phyloP scores from a whole-genome alignment of 116 monocot genomes.

The Phalaenopsis hybrid region DNA sequence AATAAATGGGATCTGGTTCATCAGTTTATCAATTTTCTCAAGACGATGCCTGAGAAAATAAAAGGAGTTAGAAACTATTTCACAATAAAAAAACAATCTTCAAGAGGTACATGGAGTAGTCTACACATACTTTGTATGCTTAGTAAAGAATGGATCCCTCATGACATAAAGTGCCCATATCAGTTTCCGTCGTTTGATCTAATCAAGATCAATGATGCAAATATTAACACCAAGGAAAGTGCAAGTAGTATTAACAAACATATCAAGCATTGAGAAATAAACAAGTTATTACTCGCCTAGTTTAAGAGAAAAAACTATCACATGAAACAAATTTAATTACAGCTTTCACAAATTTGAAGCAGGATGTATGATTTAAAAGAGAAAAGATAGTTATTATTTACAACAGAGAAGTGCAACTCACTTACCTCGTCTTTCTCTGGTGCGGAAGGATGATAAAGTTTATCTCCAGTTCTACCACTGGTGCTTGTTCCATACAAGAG shows the following conservation, averaged over 20 bases:
- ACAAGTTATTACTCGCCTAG: neutral
- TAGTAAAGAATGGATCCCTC: slow-evolving; percentile 87
- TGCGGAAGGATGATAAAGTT: slow-evolving; percentile 30
- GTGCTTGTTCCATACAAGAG: slow-evolving; percentile 43
- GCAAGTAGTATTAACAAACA: neutral
- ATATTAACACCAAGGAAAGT: slow-evolving; percentile 3
- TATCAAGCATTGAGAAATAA: neutral
- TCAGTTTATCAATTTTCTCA: slow-evolving; percentile 37
- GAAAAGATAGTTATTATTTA: neutral
- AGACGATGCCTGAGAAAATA: slow-evolving; percentile 54
- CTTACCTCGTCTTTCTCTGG: slow-evolving; percentile 76
- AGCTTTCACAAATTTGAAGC: neutral
- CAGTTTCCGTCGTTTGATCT: slow-evolving; percentile 74
- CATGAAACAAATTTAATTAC: neutral
- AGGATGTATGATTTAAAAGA: neutral
- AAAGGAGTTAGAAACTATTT: slow-evolving; percentile 9
- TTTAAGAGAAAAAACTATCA: neutral
- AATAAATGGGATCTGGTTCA: slow-evolving; percentile 55
- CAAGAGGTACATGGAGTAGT: neutral
- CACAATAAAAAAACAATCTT: neutral
- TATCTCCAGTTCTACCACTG: slow-evolving; percentile 14
- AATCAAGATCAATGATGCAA: slow-evolving; percentile 7
- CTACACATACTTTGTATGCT: slow-evolving; percentile 53
- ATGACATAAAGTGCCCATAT: slow-evolving; percentile 80
- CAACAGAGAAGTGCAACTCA: neutral